A percentile compares a stretch with the other conserved stretches of the same genome.
phyloP scores from a whole-genome alignment of 371 early-diverging fungal species.

The Aphelidium insulamus region DNA sequence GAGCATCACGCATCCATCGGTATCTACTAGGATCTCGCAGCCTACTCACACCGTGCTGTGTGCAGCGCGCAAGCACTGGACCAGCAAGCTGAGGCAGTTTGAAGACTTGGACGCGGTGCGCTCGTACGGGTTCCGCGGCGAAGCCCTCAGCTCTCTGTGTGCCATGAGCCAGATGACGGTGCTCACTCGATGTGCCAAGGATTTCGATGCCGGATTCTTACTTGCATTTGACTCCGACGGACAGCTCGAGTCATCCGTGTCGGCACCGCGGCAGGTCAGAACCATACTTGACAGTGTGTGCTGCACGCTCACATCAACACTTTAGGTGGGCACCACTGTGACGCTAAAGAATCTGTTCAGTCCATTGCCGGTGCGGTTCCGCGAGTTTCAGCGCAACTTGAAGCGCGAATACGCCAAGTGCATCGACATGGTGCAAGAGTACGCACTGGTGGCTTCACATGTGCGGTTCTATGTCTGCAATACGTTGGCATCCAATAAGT shows the following conservation, averaged over 20 bases:
- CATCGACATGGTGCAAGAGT: slow-evolving; percentile 60
- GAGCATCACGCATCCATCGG: slow-evolving; percentile 39
- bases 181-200: slow-evolving; percentile 37
- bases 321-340: slow-evolving; percentile 61
- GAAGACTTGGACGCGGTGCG: slow-evolving; percentile 34
- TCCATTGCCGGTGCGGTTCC: slow-evolving; percentile 65
- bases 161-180: slow-evolving; percentile 31
- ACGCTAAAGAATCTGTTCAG: slow-evolving; percentile 51
- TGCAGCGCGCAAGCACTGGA: slow-evolving; percentile 42
- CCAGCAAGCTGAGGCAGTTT: slow-evolving; percentile 48
- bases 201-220: slow-evolving; percentile 29
- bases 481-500: too few relatives aligned
- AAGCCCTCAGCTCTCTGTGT: slow-evolving; percentile 57
- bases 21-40: too few relatives aligned
- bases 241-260: too few relatives aligned
- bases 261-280: too few relatives aligned
- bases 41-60: not conserved
- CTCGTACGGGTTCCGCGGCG: slow-evolving; percentile 70
- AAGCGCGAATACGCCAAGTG: slow-evolving; percentile 56
- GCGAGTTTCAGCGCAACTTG: slow-evolving; percentile 59
- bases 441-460: slow-evolving; percentile 42
- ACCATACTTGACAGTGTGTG: too few relatives aligned
- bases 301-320: too few relatives aligned
- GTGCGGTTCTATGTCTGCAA: slow-evolving; percentile 42
- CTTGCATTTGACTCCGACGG: slow-evolving; percentile 47